phyloP scores from a whole-genome alignment of 1,139 yeast genomes.

The Kurtzmaniella quercitrusa region DNA sequence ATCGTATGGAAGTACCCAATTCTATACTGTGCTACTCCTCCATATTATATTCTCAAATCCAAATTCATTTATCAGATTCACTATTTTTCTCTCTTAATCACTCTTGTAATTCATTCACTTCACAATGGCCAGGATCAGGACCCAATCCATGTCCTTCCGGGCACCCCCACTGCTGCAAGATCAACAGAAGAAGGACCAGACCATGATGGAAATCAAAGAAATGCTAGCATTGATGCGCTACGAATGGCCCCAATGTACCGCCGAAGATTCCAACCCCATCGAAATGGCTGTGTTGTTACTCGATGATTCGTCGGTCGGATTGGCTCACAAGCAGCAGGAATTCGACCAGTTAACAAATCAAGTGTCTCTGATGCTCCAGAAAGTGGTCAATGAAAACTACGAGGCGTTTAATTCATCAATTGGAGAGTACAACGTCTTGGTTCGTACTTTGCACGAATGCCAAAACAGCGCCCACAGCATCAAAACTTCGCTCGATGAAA shows the following conservation, averaged over 20 bases:
- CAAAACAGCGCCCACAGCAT: constrained; percentile 52
- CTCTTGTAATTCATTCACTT: background rate
- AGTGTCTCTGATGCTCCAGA: constrained; percentile 56
- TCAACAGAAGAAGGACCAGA: constrained; percentile 20
- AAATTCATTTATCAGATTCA: background rate
- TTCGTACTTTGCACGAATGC: constrained; percentile 52
- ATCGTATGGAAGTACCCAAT: too few relatives aligned
- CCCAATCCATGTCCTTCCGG: constrained; percentile 19
- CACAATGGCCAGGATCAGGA: constrained; percentile 16
- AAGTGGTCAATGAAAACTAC: constrained; percentile 77
- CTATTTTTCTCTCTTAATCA: too few relatives aligned
- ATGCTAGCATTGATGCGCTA: constrained; percentile 34
- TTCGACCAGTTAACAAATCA: constrained; percentile 50
- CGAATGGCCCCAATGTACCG: constrained; percentile 43
- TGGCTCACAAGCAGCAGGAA: constrained; percentile 65
- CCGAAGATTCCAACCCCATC: constrained; percentile 61
- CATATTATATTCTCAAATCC: background rate
- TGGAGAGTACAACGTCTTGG: constrained; percentile 66
- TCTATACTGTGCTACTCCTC: too few relatives aligned
- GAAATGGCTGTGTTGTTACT: constrained; percentile 77
- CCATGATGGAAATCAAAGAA: constrained; percentile 35
- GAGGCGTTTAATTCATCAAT: constrained; percentile 81
- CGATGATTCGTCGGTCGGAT: constrained; percentile 85
- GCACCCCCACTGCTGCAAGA: constrained; percentile 12
- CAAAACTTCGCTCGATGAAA: constrained; percentile 45